phyloP scores from a whole-genome alignment of 768 basidiomycete species.

The Cubamyces lactineus region DNA sequence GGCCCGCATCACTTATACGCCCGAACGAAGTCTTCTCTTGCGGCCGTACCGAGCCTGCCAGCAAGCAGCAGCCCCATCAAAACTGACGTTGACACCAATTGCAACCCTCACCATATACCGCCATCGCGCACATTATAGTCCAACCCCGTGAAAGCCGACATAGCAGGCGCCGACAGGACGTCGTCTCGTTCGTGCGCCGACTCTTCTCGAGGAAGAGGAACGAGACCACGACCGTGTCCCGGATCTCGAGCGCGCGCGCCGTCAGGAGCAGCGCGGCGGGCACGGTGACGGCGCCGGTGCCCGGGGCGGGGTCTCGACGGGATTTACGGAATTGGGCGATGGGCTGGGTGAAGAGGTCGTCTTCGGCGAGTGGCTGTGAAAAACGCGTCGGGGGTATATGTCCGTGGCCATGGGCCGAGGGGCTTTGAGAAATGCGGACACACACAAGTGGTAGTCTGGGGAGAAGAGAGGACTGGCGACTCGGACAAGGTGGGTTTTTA shows the following conservation, averaged over 20 bases:
- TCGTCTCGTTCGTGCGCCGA: slow-evolving; percentile 38
- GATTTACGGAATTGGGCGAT: slow-evolving; percentile 43
- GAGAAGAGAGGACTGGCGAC: too few species aligned
- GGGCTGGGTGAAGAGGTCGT: slow-evolving; percentile 37
- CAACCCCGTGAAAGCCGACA: slow-evolving; percentile 5
- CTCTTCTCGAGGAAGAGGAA: slow-evolving; percentile 48
- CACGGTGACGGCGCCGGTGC: slow-evolving; percentile 31
- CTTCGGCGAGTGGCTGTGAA: slow-evolving; percentile 40
- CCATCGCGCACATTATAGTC: slow-evolving; percentile 14
- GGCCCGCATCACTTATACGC: too few species aligned
- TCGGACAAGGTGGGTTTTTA: too few species aligned
- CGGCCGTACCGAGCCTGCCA: too few species aligned
- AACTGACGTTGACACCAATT: too few species aligned
- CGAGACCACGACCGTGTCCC: slow-evolving; percentile 43
- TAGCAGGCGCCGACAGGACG: slow-evolving; percentile 12
- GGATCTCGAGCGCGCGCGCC: slow-evolving; percentile 39
- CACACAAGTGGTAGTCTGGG: too few species aligned
- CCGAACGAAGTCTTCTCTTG: too few species aligned
- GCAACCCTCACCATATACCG: background rate
- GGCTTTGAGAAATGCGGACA: too few species aligned
- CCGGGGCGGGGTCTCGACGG: slow-evolving; percentile 26
- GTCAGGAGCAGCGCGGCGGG: slow-evolving; percentile 40
- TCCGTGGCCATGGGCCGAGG: background rate
- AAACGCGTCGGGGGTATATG: background rate
- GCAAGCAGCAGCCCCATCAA: too few species aligned